phyloP scores from a whole-genome alignment of 208 protist genomes.

The Zelonia costaricensis region DNA sequence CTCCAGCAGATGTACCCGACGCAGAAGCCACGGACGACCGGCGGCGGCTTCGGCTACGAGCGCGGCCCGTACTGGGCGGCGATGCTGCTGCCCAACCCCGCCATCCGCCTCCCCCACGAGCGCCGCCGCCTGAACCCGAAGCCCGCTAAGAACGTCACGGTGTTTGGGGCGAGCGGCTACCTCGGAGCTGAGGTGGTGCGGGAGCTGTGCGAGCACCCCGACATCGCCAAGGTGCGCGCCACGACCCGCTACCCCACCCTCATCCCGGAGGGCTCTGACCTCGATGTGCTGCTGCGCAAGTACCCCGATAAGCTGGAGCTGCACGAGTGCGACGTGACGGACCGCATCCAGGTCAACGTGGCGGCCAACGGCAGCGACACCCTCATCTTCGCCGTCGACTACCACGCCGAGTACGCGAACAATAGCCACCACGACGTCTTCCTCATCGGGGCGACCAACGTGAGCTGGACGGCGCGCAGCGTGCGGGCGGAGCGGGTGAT shows the following conservation, averaged over 20 bases:
- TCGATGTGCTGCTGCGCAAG: slow-evolving; percentile 82
- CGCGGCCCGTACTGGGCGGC: slow-evolving; percentile 87
- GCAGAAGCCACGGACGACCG: slow-evolving; percentile 83
- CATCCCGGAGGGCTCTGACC: slow-evolving; percentile 83
- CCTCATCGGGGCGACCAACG: slow-evolving; percentile 85
- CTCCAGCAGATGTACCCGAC: slow-evolving; percentile 92
- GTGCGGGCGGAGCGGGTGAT: slow-evolving; percentile 90
- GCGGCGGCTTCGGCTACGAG: slow-evolving; percentile 90
- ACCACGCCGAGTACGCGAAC: slow-evolving; percentile 90
- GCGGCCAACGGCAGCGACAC: slow-evolving; percentile 91
- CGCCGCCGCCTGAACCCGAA: slow-evolving; percentile 87
- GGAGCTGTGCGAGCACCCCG: slow-evolving; percentile 89
- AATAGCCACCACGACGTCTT: slow-evolving; percentile 94
- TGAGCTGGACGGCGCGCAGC: slow-evolving; percentile 90
- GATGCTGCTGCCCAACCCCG: slow-evolving; percentile 90
- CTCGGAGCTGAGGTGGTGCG: slow-evolving; percentile 89
- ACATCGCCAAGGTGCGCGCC: slow-evolving; percentile 88
- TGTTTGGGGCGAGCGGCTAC: slow-evolving; percentile 89
- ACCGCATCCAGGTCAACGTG: slow-evolving; percentile 92
- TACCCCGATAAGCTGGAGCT: slow-evolving; percentile 91
- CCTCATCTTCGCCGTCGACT: slow-evolving; percentile 91
- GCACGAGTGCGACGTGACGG: slow-evolving; percentile 92
- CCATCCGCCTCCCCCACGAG: slow-evolving; percentile 87
- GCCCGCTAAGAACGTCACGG: slow-evolving; percentile 86
- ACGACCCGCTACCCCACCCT: slow-evolving; percentile 91